Conservation (phyloP, 768 basidiomycete genomes). For the Psilocybe azurescens region DNA sequence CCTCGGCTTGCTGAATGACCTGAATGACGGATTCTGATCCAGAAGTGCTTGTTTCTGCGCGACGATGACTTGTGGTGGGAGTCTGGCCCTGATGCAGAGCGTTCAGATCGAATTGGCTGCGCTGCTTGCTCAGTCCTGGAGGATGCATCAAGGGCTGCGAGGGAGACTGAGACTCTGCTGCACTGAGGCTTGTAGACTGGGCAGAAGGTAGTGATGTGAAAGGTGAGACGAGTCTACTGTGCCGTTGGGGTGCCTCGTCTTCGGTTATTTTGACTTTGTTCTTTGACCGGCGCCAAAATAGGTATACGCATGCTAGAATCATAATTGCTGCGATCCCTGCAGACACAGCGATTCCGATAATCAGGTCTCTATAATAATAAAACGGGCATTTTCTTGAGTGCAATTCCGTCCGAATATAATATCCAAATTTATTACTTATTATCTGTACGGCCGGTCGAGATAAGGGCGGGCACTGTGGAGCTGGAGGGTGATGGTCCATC, state of each 20-base stretch:
- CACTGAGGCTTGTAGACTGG: background rate
- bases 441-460: too few species aligned
- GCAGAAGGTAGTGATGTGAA: background rate
- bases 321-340: background rate
- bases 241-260: background rate
- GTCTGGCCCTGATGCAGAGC: background rate
- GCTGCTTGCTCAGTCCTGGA: background rate
- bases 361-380: background rate
- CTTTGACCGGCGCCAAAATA: slow-evolving; percentile 2
- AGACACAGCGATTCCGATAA: background rate
- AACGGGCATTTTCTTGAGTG: background rate
- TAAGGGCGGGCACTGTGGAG: background rate
- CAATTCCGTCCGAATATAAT: background rate
- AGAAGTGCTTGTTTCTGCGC: background rate
- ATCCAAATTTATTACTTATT: too few species aligned
- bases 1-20: background rate
- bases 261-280: background rate
- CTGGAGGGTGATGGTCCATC: background rate
- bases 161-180: background rate
- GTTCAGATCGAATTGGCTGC: background rate
- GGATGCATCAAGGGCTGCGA: background rate
- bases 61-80: background rate
- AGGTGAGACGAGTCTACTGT: background rate
- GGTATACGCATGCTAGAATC: background rate
- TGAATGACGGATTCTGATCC: background rate